These are phyloP conservation scores for Alternaria novae-zelandiae DNA, from an alignment of 2,329 filamentous ascomycete species.

Conservation along the genomic window DNA sequence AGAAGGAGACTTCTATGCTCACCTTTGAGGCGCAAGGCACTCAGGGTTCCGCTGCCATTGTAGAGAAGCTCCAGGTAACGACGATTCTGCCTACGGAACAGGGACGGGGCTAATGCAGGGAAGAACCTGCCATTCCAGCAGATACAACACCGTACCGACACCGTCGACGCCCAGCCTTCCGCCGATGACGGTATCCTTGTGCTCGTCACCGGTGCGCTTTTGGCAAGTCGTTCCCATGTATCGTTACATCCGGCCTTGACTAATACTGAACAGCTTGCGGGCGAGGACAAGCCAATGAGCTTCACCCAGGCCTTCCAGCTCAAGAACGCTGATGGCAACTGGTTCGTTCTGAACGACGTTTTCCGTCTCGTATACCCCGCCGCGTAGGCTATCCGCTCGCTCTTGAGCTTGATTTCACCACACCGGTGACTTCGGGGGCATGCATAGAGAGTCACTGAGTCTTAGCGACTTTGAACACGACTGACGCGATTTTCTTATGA, in stretches of 20 bases:
- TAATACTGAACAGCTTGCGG: constrained; percentile 71
- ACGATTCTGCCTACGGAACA: not conserved
- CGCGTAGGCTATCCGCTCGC: constrained; percentile 29
- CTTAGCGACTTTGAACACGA: constrained; percentile 10
- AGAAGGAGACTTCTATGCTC: constrained; percentile 82
- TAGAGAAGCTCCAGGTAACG: constrained; percentile 81
- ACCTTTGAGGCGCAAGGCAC: constrained; percentile 81
- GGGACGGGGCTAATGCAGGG: constrained; percentile 24
- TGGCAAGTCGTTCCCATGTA: constrained; percentile 63
- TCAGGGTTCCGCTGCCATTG: constrained; percentile 70
- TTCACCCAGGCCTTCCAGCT: constrained; percentile 93
- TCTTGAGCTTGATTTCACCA: not conserved
- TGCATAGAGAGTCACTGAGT: not conserved
- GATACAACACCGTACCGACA: constrained; percentile 78
- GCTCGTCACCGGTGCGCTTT: constrained; percentile 83
- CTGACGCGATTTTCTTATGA: constrained; percentile 4
- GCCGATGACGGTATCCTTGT: constrained; percentile 75
- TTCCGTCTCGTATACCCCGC: constrained; percentile 83
- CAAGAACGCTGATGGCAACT: constrained; percentile 71
- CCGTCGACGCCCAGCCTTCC: constrained; percentile 83
- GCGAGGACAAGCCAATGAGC: constrained; percentile 84
- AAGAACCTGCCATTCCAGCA: constrained; percentile 81
- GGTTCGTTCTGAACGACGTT: constrained; percentile 90
- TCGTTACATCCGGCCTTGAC: not conserved
- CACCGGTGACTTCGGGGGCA: not conserved